Conservation (phyloP, 1,284 basidiomycete genomes). For the Papiliotrema laurentii region DNA sequence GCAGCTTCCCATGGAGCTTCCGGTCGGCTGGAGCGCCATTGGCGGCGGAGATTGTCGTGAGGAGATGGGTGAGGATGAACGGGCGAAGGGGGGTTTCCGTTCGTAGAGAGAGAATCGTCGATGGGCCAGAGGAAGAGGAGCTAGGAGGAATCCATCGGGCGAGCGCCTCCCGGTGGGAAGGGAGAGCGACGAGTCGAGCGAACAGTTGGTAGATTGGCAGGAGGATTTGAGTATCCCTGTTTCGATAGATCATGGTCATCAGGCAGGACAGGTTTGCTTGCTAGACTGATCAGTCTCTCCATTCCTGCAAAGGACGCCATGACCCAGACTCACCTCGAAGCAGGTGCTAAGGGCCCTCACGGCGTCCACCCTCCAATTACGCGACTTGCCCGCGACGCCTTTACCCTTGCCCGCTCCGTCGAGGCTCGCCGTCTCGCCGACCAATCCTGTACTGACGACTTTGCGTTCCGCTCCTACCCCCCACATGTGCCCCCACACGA, state of each 20-base stretch:
- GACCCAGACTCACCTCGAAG: constrained; percentile 30
- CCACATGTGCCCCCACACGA: constrained; percentile 45
- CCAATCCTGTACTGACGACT: constrained; percentile 39
- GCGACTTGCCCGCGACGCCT: constrained; percentile 2
- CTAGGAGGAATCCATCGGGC: constrained; percentile 60
- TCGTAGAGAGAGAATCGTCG: not conserved
- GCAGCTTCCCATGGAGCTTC: constrained; percentile 53
- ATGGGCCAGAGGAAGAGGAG: not conserved
- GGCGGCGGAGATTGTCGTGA: constrained; percentile 13
- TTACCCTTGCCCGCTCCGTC: constrained; percentile 12
- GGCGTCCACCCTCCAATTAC: constrained; percentile 20
- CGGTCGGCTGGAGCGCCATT: constrained; percentile 15
- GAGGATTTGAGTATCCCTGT: constrained; percentile 45
- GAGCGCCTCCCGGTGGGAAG: too few relatives aligned
- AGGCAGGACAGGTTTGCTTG: constrained; percentile 28
- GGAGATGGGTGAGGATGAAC: constrained; percentile 29
- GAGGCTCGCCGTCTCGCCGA: not conserved
- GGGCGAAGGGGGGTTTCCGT: constrained; percentile 7
- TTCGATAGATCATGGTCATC: constrained; percentile 20
- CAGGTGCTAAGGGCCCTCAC: constrained; percentile 18
- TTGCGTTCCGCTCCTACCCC: constrained; percentile 40
- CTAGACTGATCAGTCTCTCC: constrained; percentile 10
- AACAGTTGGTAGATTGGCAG: constrained; percentile 53
- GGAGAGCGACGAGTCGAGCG: constrained; percentile 58
- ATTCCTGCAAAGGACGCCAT: not conserved